Conservation (phyloP, 176 grass and related monocot genomes). For the Musa itinerans region DNA sequence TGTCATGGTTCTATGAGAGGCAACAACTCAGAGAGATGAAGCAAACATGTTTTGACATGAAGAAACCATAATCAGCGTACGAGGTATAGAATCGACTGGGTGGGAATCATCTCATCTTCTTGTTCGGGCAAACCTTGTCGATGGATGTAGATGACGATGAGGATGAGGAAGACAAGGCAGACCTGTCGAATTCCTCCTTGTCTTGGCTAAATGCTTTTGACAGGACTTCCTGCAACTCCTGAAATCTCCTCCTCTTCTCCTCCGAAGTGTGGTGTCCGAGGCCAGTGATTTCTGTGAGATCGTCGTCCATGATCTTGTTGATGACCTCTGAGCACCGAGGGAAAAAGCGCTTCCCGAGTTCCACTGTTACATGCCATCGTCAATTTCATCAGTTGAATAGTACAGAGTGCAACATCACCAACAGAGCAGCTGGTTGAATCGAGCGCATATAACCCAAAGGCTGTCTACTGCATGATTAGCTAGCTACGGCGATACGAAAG, state of each 20-base stretch:
- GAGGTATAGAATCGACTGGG: too few relatives aligned
- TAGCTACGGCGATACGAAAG: too few relatives aligned
- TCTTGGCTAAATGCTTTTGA: conserved; percentile 66
- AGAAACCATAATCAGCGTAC: neutral
- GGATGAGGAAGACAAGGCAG: conserved; percentile 30
- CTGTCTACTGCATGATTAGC: too few relatives aligned
- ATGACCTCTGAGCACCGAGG: conserved; percentile 58
- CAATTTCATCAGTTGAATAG: neutral
- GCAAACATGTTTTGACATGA: neutral
- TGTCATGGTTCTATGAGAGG: too few relatives aligned
- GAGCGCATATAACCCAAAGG: too few relatives aligned
- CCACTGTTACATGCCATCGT: conserved; percentile 39
- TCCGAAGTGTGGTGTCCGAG: conserved; percentile 25
- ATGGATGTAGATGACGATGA: conserved; percentile 16
- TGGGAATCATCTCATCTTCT: conserved; percentile 10
- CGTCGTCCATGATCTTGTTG: conserved; percentile 66
- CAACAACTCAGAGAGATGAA: neutral
- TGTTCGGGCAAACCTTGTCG: conserved; percentile 3
- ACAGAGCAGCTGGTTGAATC: neutral
- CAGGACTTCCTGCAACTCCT: conserved; percentile 53
- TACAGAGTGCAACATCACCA: too few relatives aligned
- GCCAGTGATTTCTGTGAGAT: conserved; percentile 24
- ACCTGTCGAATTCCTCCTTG: conserved; percentile 42
- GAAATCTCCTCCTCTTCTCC: conserved; percentile 45
- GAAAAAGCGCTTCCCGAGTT: conserved; percentile 67